Evolutionary conservation across 768 basidiomycete genomes (phyloP).

Genomic region (Austroboletus festivus): DNA sequence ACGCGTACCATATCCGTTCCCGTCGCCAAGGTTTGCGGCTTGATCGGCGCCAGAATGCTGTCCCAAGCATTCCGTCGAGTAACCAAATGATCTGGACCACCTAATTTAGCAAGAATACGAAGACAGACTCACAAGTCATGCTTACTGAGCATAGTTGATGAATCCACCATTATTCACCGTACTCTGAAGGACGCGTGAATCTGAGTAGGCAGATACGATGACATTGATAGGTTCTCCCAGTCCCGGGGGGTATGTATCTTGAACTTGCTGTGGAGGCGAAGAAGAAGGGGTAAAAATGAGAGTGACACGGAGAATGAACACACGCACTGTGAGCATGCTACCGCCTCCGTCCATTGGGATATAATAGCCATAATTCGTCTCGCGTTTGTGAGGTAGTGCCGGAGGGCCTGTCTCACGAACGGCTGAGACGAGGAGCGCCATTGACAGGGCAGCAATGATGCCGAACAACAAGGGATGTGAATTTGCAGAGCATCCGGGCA

Average conservation of each 20-base stretch:
- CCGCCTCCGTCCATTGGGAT: constrained; percentile 58
- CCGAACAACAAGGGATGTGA: background rate
- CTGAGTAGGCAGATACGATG: constrained; percentile 77
- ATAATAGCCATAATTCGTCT: constrained; percentile 49
- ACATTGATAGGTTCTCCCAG: constrained; percentile 86
- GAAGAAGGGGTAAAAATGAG: background rate
- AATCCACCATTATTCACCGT: constrained; percentile 64
- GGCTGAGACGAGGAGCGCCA: constrained; percentile 12
- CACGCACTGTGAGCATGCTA: constrained; percentile 69
- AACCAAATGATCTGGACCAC: constrained; percentile 55
- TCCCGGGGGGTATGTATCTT: constrained; percentile 60
- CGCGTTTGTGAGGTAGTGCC: constrained; percentile 16
- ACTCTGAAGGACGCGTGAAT: constrained; percentile 62
- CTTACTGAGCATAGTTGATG: constrained; percentile 78
- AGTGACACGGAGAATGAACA: background rate
- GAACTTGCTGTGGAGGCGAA: constrained; percentile 41
- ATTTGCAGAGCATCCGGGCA: background rate
- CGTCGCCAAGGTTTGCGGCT: constrained; percentile 79
- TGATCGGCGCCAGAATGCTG: constrained; percentile 72
- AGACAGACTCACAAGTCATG: constrained; percentile 8
- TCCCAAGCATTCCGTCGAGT: constrained; percentile 79
- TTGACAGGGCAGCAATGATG: constrained; percentile 4
- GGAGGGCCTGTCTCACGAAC: background rate
- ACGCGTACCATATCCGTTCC: constrained; percentile 60
- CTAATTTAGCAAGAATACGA: background rate